Evolutionary conservation across 1,284 basidiomycete species (phyloP), one percentile per base, ranked within the genome.

Genomic region (Athelia sp.): DNA sequence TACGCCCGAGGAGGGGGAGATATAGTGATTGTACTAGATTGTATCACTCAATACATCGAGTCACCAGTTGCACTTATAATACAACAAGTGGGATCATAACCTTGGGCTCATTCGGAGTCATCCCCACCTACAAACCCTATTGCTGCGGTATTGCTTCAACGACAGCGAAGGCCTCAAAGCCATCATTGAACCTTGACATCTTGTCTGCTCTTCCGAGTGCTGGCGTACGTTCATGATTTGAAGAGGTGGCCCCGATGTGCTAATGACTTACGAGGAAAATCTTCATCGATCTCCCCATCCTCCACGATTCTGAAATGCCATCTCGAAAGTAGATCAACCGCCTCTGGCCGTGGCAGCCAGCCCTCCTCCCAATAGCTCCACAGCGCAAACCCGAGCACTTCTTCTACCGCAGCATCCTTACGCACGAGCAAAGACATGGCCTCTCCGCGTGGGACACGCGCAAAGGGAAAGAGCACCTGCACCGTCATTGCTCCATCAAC

Each of bases 251-350:
- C n/a, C n/a, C n/a, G n/a, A n/a, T n/a, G n/a, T n/a, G n/a, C 3
- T 11, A 21, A 29, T 36, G 43, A 62, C 81, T 56, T 61, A 94
- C 92, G 85, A 24, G 97, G 96, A 61, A 96, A 99, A 68, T 99
- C 97, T 64, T 98, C 96, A 63, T 99, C 97, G 0, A 98, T 93
- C 66, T 98, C 96, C 64, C 98, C 94, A 47, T 95, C 92, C 62
- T 99, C 96, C 8, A 95, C 91, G 50, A 99, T 94, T 51, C 93
- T 76, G 67, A 99, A 66, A n/a, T 92, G 85, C 95, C 96, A 99
- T 0, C 90, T 93, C 1, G 90, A 75, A 0, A 91, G 90, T 69
- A 72, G 3, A 74, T 72, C n/a, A n/a, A n/a, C n/a, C n/a, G 26
- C 26, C 13, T 29, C 26, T 4, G 26, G 26, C 26, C 26, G 24